These are phyloP conservation scores for Kondoa subrosea DNA, from an alignment of 768 basidiomycete species.

Conservation along the genomic window DNA sequence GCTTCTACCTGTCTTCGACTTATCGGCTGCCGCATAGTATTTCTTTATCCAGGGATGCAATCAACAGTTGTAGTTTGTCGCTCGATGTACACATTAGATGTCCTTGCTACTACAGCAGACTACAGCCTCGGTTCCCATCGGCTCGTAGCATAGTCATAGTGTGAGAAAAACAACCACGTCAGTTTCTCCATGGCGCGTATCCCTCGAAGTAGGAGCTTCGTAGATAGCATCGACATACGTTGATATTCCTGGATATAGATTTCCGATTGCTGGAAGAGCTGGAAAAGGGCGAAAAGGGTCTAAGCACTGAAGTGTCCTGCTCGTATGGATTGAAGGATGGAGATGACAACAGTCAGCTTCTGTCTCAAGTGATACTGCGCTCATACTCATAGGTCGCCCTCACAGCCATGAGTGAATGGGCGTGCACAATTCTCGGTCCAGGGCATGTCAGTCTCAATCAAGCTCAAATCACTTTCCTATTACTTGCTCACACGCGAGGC, in stretches of 20 bases:
- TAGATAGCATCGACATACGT: too few relatives aligned
- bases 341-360: constrained; percentile 55
- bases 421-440: constrained; percentile 95
- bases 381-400: not conserved
- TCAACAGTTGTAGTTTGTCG: too few relatives aligned
- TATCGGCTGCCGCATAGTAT: not conserved
- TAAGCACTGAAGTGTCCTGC: constrained; percentile 61
- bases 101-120: too few relatives aligned
- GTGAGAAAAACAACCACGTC: too few relatives aligned
- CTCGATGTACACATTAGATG: too few relatives aligned
- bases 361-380: not conserved
- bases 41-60: too few relatives aligned
- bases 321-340: constrained; percentile 89
- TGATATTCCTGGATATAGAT: constrained; percentile 30
- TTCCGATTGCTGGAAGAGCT: constrained; percentile 94
- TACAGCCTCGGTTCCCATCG: too few relatives aligned
- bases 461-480: not conserved
- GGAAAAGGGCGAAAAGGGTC: constrained; percentile 98
- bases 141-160: too few relatives aligned
- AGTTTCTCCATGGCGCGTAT: not conserved
- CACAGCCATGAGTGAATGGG: constrained; percentile 81
- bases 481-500: not conserved
- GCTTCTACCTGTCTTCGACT: not conserved
- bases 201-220: not conserved
- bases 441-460: constrained; percentile 62